These are phyloP conservation scores for Trichoderma lentiforme DNA, from an alignment of 2,329 filamentous ascomycete species.

Conservation along the genomic window DNA sequence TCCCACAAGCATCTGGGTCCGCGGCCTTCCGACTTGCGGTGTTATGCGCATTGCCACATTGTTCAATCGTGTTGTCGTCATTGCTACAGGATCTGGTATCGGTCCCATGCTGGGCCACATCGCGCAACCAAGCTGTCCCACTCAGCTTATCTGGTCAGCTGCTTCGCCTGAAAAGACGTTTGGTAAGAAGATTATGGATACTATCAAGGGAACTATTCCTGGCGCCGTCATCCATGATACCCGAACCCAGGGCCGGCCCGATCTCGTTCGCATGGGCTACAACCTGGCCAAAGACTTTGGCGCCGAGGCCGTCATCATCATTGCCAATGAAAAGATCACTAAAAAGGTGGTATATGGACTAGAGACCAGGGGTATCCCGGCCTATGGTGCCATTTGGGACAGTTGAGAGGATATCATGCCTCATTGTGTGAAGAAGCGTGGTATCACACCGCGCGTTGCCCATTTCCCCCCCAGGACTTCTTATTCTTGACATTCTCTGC, in stretches of 20 bases:
- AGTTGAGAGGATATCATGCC: slow-evolving; percentile 29
- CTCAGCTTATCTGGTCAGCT: slow-evolving; percentile 68
- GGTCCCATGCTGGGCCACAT: slow-evolving; percentile 64
- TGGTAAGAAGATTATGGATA: slow-evolving; percentile 52
- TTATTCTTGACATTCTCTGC: slow-evolving; percentile 9
- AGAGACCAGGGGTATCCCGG: slow-evolving; percentile 61
- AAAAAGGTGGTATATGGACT: slow-evolving; percentile 66
- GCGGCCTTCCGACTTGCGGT: slow-evolving; percentile 64
- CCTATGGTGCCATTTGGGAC: slow-evolving; percentile 74
- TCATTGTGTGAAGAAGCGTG: neutral
- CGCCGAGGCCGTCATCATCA: slow-evolving; percentile 69
- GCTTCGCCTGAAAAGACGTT: slow-evolving; percentile 60
- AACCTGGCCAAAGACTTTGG: slow-evolving; percentile 55
- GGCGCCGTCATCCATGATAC: slow-evolving; percentile 68
- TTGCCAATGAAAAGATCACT: slow-evolving; percentile 67
- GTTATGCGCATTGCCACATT: slow-evolving; percentile 65
- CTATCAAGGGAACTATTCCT: slow-evolving; percentile 56
- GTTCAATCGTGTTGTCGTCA: slow-evolving; percentile 62
- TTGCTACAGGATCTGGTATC: slow-evolving; percentile 71
- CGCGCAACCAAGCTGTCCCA: slow-evolving; percentile 45
- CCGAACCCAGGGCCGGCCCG: slow-evolving; percentile 53
- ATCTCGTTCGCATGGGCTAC: slow-evolving; percentile 49
- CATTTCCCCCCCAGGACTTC: neutral
- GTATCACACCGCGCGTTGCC: neutral
- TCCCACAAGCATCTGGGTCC: slow-evolving; percentile 62